Conservation (phyloP, 495 filamentous ascomycete genomes). For the Neurospora sp. region DNA sequence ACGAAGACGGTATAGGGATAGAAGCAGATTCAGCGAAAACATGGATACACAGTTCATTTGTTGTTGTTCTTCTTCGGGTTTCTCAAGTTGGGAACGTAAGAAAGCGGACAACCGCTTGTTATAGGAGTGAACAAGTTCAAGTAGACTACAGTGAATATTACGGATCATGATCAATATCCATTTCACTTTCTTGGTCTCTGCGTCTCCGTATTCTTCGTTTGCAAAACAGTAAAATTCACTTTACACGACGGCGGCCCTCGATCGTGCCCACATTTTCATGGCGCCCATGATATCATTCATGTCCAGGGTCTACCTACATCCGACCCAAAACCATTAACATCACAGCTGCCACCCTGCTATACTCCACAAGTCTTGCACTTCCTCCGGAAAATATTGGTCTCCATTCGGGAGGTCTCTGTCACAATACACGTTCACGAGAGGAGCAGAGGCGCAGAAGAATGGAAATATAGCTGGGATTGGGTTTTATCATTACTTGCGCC, state of each 20-base stretch:
- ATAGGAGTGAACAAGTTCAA: neutral
- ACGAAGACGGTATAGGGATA: neutral
- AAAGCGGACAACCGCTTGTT: neutral
- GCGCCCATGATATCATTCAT: no score
- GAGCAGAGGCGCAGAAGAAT: no score
- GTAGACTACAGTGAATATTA: neutral
- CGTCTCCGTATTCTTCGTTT: neutral
- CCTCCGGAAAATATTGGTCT: no score
- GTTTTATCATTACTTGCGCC: no score
- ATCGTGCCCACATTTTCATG: no score
- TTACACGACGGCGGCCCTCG: no score
- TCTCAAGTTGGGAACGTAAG: neutral
- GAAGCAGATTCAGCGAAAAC: neutral
- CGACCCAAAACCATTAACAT: neutral
- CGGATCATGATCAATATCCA: neutral
- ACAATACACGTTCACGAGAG: no score
- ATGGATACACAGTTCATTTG: neutral
- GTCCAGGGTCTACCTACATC: neutral
- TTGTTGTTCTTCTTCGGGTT: no score
- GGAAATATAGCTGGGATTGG: no score
- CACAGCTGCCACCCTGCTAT: neutral
- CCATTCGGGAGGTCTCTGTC: no score
- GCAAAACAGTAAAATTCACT: no score
- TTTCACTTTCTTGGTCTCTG: neutral
- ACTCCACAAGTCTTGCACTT: neutral